phyloP scores from a whole-genome alignment of 495 filamentous ascomycete species.

The Talaromyces wortmannii region DNA sequence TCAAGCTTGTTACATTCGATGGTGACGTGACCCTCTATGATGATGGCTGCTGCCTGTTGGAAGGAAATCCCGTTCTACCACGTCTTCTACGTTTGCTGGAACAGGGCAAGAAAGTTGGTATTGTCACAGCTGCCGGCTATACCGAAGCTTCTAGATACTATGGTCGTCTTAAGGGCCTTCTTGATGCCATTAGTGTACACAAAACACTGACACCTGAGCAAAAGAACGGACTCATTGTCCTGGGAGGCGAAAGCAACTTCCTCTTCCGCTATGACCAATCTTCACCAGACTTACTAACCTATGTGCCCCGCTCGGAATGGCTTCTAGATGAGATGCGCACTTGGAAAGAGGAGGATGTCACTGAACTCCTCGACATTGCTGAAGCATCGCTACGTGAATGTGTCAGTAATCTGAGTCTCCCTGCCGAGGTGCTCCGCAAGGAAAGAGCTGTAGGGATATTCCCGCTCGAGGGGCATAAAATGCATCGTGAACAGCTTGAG shows the following conservation, averaged over 20 bases:
- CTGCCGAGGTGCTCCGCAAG: slow-evolving; percentile 76
- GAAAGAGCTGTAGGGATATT: slow-evolving; percentile 90
- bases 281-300: slow-evolving; percentile 31
- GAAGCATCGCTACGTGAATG: slow-evolving; percentile 77
- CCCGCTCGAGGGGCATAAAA: slow-evolving; percentile 48
- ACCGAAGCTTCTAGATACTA: slow-evolving; percentile 81
- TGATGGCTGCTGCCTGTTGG: slow-evolving; percentile 72
- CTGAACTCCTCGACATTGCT: slow-evolving; percentile 74
- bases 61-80: slow-evolving; percentile 68
- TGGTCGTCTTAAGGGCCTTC: slow-evolving; percentile 71
- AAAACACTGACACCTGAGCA: slow-evolving; percentile 49
- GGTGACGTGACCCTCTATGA: slow-evolving; percentile 97
- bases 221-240: slow-evolving; percentile 73
- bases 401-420: slow-evolving; percentile 65
- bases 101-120: slow-evolving; percentile 69
- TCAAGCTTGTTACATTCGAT: slow-evolving; percentile 89
- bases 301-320: slow-evolving; percentile 68
- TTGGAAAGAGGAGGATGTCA: slow-evolving; percentile 79
- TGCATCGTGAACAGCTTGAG: slow-evolving; percentile 83
- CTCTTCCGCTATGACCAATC: slow-evolving; percentile 63
- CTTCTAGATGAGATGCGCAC: slow-evolving; percentile 75
- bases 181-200: slow-evolving; percentile 71
- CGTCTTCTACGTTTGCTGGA: slow-evolving; percentile 63
- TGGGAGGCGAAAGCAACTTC: slow-evolving; percentile 89
- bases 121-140: slow-evolving; percentile 96